Evolutionary conservation across 1,284 basidiomycete species (phyloP).

Genomic region (Moesziomyces parantarcticus): DNA sequence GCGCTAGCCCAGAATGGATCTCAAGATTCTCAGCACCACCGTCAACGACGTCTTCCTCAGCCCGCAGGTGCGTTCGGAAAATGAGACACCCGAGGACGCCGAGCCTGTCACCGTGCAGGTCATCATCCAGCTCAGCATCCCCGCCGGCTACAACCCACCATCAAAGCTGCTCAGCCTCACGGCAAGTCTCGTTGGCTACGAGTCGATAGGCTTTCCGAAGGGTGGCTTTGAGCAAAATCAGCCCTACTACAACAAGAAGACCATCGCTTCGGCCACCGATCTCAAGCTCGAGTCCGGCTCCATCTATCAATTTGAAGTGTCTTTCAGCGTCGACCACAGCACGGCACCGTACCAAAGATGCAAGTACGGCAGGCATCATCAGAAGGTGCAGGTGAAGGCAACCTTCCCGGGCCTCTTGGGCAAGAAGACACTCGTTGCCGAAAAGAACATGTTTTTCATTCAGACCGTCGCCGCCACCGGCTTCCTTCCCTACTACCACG

Average conservation of each 20-base stretch:
- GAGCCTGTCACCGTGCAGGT: constrained; percentile 41
- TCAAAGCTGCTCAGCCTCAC: constrained; percentile 36
- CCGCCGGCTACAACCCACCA: constrained; percentile 27
- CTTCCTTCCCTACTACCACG: constrained; percentile 47
- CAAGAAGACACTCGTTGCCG: constrained; percentile 45
- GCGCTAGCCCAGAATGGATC: constrained; percentile 26
- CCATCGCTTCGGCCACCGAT: constrained; percentile 39
- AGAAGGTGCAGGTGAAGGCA: constrained; percentile 48
- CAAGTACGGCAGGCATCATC: constrained; percentile 49
- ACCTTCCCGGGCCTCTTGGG: constrained; percentile 45
- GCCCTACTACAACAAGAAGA: constrained; percentile 47
- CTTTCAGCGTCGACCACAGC: constrained; percentile 46
- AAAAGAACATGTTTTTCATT: constrained; percentile 49
- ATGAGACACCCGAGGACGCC: constrained; percentile 31
- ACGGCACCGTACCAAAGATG: constrained; percentile 49
- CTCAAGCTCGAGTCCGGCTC: constrained; percentile 43
- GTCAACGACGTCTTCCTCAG: constrained; percentile 47
- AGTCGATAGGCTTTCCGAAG: constrained; percentile 45
- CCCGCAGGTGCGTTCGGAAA: constrained; percentile 32
- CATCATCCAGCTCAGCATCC: constrained; percentile 48
- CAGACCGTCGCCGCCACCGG: constrained; percentile 30
- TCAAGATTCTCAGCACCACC: constrained; percentile 52
- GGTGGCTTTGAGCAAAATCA: constrained; percentile 54
- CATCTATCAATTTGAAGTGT: constrained; percentile 46
- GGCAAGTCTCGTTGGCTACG: constrained; percentile 42